Percentiles rank a stretch among this genome's conserved stretches.
phyloP scores from a whole-genome alignment of 106 monocot species.

The Dendrobium huoshanense region DNA sequence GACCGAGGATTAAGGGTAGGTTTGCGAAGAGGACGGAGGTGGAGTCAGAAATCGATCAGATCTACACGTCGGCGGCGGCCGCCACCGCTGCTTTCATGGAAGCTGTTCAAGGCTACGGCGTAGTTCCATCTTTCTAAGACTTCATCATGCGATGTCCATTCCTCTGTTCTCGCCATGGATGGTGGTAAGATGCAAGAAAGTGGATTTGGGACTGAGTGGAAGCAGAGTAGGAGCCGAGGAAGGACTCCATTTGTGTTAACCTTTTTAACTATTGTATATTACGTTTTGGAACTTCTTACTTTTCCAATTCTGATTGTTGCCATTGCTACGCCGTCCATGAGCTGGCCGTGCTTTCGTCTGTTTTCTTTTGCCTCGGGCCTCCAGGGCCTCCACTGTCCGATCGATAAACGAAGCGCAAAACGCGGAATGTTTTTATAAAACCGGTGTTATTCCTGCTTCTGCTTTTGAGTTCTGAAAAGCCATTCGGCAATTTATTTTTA shows the following conservation, averaged over 20 bases:
- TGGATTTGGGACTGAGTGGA: no score
- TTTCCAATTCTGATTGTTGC: background rate
- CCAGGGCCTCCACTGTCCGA: background rate
- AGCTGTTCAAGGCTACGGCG: conserved; percentile 23
- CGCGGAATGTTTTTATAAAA: background rate
- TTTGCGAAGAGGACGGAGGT: conserved; percentile 48
- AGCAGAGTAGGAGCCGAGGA: no score
- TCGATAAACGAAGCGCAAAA: background rate
- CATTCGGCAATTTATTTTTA: no score
- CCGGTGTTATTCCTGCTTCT: no score
- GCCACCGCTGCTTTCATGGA: conserved; percentile 7
- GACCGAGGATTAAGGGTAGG: conserved; percentile 60
- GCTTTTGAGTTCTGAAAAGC: no score
- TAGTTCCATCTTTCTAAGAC: conserved; percentile 39
- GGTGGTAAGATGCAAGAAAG: no score
- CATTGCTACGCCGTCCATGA: background rate
- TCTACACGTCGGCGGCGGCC: conserved; percentile 15
- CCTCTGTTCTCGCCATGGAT: background rate
- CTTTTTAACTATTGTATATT: background rate
- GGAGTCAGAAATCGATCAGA: conserved; percentile 20
- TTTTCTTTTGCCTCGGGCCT: background rate
- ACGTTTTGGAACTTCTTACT: background rate
- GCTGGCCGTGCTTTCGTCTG: no score
- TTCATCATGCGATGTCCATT: background rate
- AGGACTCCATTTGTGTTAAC: no score